Evolutionary conservation across 2,329 filamentous ascomycete genomes (phyloP).

Genomic region (Monosporascus sp.): DNA sequence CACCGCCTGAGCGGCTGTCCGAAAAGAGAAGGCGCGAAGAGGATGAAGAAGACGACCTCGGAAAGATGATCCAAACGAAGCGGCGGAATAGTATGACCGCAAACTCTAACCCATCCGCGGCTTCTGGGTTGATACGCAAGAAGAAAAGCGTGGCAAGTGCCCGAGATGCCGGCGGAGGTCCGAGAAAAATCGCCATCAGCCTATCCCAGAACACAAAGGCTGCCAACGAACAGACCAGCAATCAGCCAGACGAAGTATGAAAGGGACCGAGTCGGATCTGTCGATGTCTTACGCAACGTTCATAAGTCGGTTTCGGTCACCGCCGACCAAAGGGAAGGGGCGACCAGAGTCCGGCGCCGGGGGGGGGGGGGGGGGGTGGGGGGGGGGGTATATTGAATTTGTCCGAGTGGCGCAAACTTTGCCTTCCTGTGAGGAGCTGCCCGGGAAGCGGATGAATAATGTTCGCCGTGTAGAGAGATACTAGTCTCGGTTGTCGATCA

Average conservation of each 20-base stretch:
- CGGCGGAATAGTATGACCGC: conserved; percentile 54
- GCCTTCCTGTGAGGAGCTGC: neutral
- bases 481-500: neutral
- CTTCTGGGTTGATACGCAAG: conserved; percentile 35
- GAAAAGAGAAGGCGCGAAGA: conserved; percentile 91
- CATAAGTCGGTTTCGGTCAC: conserved; percentile 15
- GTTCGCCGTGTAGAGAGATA: neutral
- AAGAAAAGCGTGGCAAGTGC: conserved; percentile 41
- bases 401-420: conserved; percentile 2
- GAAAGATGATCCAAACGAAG: conserved; percentile 67
- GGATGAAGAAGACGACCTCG: conserved; percentile 88
- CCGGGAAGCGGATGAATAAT: neutral
- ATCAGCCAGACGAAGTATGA: conserved; percentile 14
- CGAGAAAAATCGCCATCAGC: conserved; percentile 56
- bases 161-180: conserved; percentile 34
- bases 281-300: conserved; percentile 9
- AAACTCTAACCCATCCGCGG: conserved; percentile 32
- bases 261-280: conserved; percentile 3
- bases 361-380: conserved; percentile 8
- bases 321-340: conserved; percentile 20
- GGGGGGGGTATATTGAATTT: conserved; percentile 13
- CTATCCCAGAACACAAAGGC: conserved; percentile 41
- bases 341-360: conserved; percentile 23
- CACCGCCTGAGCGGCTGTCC: conserved; percentile 72
- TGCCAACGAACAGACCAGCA: conserved; percentile 12